Conservation (phyloP, 2,329 filamentous ascomycete genomes). For the Colletotrichum brevisporum region DNA sequence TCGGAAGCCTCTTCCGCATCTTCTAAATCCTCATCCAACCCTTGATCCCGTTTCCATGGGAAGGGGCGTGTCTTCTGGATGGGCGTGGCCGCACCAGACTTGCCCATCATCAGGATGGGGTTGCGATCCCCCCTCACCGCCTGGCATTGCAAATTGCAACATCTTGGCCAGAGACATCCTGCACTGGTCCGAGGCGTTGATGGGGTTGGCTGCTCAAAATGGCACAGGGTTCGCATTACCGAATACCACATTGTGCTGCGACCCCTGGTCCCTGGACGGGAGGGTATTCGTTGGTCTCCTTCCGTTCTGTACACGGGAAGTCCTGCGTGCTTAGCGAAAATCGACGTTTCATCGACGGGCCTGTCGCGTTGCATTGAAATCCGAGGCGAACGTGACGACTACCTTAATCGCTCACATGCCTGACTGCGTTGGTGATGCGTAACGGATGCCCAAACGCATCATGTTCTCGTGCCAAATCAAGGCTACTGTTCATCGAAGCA, state of each 20-base stretch:
- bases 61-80: slow-evolving; percentile 23
- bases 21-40: neutral
- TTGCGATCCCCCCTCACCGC: too few relatives aligned
- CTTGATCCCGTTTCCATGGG: slow-evolving; percentile 20
- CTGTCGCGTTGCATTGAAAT: neutral
- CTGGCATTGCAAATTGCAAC: neutral
- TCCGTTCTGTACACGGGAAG: slow-evolving; percentile 9
- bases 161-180: neutral
- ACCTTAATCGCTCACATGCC: too few relatives aligned
- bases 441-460: too few relatives aligned
- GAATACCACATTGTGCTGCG: neutral
- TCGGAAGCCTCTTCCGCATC: slow-evolving; percentile 24
- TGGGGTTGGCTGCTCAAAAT: neutral
- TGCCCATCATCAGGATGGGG: too few relatives aligned
- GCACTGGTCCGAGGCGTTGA: neutral
- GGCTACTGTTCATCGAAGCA: too few relatives aligned
- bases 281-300: neutral
- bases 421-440: too few relatives aligned
- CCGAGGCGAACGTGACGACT: neutral
- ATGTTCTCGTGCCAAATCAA: too few relatives aligned
- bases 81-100: neutral
- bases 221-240: neutral
- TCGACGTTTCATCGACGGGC: too few relatives aligned
- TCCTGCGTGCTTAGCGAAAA: neutral
- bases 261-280: neutral